Evolutionary conservation across 345 rosid species (phyloP).

Genomic region (Populus pruinosa): DNA sequence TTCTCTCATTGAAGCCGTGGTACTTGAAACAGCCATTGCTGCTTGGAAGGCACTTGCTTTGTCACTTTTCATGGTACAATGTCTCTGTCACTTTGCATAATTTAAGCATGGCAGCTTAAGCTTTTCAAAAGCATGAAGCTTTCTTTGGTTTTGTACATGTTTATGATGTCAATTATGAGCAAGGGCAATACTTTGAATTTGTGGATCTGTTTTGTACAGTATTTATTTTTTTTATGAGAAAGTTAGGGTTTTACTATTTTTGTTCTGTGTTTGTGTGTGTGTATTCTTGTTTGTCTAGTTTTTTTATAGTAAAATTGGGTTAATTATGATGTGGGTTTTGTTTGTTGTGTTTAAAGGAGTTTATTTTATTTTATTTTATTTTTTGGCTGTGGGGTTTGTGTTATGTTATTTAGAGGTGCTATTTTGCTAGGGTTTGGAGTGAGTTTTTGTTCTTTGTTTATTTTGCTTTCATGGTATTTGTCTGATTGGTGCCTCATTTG

Average conservation of each 20-base stretch:
- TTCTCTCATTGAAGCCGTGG: constrained; percentile 30
- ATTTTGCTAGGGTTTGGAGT: not conserved
- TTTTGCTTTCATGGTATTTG: not conserved
- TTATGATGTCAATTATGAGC: not conserved
- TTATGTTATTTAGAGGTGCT: not conserved
- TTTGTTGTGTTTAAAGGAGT: not conserved
- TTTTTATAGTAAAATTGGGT: not conserved
- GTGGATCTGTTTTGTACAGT: not conserved
- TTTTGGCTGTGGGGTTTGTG: not conserved
- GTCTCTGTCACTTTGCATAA: not conserved
- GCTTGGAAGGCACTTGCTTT: constrained; percentile 31
- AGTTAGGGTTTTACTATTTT: not conserved
- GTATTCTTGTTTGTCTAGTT: not conserved
- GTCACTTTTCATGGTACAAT: constrained; percentile 38
- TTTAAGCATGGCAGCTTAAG: not conserved
- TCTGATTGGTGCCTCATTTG: not conserved
- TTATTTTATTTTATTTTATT: not conserved
- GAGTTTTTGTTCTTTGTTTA: not conserved
- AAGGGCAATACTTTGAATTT: not conserved
- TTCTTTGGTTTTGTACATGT: not conserved
- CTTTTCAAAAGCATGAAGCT: not conserved
- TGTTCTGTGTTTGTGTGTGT: not conserved
- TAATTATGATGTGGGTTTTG: not conserved
- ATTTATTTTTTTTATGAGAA: not conserved
- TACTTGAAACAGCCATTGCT: constrained; percentile 34